phyloP scores from a whole-genome alignment of 1,139 yeast genomes.

The Candida pseudoviswanathii region DNA sequence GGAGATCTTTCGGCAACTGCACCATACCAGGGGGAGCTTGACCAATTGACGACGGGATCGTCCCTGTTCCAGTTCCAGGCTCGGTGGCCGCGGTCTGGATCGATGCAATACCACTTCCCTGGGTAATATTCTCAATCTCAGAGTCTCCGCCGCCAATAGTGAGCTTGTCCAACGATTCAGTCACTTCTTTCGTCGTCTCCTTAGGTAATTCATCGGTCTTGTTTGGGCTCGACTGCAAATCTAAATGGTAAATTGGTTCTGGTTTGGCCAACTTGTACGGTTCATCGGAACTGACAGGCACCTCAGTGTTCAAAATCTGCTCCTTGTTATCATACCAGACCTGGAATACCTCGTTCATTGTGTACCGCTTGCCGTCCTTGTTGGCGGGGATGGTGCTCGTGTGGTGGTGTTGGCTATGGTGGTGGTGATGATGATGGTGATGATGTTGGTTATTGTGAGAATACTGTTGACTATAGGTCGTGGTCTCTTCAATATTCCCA shows the following conservation, averaged over 20 bases:
- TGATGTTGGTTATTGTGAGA: slow-evolving; percentile 3
- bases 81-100: slow-evolving; percentile 4
- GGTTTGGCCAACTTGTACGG: slow-evolving; percentile 35
- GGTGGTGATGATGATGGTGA: slow-evolving; percentile 7
- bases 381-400: slow-evolving; percentile 37
- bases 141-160: slow-evolving; percentile 12
- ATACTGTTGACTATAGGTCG: slow-evolving; percentile 8
- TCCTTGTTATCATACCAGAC: slow-evolving; percentile 53
- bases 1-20: slow-evolving; percentile 8
- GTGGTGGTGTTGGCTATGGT: slow-evolving; percentile 25
- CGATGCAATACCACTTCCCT: slow-evolving; percentile 9
- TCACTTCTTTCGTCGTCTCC: slow-evolving; percentile 6
- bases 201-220: not conserved
- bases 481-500: slow-evolving; percentile 13
- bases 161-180: slow-evolving; percentile 15
- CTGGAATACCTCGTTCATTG: slow-evolving; percentile 55
- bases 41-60: slow-evolving; percentile 4
- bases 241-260: slow-evolving; percentile 40
- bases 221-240: slow-evolving; percentile 22
- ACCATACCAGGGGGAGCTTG: slow-evolving; percentile 24
- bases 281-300: slow-evolving; percentile 29
- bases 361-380: slow-evolving; percentile 42
- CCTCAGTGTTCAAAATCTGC: slow-evolving; percentile 27
- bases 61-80: slow-evolving; percentile 3
- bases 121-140: slow-evolving; percentile 2